Percentiles rank a stretch among this genome's conserved stretches.
phyloP scores from a whole-genome alignment of 1,139 yeast species.

The Yamadazyma diospyri region DNA sequence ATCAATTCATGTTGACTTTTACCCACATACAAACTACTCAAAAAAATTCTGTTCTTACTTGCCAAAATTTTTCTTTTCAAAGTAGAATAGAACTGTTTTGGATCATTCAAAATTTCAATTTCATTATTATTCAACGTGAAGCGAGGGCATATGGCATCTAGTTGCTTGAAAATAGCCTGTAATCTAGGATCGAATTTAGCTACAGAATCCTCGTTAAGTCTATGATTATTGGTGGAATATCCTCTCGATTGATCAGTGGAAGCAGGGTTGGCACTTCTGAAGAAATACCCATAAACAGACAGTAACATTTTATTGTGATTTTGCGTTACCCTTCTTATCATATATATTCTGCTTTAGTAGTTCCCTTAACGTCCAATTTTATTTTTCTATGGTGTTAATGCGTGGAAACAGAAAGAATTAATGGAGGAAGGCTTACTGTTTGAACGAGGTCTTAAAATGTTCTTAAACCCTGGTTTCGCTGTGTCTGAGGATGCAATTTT shows the following conservation, averaged over 20 bases:
- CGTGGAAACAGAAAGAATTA: too few species aligned
- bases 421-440: too few species aligned
- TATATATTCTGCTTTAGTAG: background rate
- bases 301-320: slow-evolving; percentile 9
- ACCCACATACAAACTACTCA: slow-evolving; percentile 87
- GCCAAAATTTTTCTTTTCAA: slow-evolving; percentile 52
- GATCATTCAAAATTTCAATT: slow-evolving; percentile 62
- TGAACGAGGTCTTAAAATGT: too few species aligned
- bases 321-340: slow-evolving; percentile 2
- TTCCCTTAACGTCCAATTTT: too few species aligned
- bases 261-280: slow-evolving; percentile 1
- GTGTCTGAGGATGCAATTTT: too few species aligned
- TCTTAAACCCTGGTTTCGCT: too few species aligned
- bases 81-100: slow-evolving; percentile 63
- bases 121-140: slow-evolving; percentile 59
- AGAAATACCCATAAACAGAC: slow-evolving; percentile 10
- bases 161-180: slow-evolving; percentile 48
- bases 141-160: slow-evolving; percentile 68
- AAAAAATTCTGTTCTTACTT: slow-evolving; percentile 63
- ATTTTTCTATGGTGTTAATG: too few species aligned
- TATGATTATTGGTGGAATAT: slow-evolving; percentile 29
- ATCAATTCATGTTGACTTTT: slow-evolving; percentile 73
- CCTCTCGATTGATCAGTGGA: background rate
- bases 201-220: slow-evolving; percentile 11
- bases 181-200: slow-evolving; percentile 47